Conservation (phyloP, 2,329 filamentous ascomycete genomes). For the Cordyceps fumosorosea region DNA sequence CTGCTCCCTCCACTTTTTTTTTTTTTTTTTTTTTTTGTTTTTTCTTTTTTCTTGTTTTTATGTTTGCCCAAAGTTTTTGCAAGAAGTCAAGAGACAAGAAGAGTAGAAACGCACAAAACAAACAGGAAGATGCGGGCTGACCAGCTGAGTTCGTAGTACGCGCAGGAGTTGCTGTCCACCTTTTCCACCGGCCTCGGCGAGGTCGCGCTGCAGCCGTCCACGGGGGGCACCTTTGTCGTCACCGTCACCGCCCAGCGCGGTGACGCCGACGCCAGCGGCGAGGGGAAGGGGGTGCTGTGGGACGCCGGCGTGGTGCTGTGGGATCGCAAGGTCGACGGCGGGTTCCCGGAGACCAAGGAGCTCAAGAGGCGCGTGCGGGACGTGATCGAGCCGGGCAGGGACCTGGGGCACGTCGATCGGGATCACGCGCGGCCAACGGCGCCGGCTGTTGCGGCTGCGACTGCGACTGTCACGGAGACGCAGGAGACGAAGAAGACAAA, state of each 20-base stretch:
- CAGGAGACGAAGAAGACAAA: background rate
- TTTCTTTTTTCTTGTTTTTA: background rate
- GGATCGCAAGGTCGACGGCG: constrained; percentile 81
- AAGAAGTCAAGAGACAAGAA: no score
- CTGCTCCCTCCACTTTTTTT: no score
- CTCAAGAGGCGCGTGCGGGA: constrained; percentile 80
- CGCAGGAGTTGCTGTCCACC: constrained; percentile 90
- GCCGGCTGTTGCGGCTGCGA: background rate
- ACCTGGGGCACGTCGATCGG: constrained; percentile 77
- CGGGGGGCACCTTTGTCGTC: constrained; percentile 77
- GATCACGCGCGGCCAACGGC: constrained; percentile 25
- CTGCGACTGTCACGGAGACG: background rate
- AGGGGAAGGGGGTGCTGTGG: background rate
- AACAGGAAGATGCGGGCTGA: background rate
- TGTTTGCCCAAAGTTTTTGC: background rate
- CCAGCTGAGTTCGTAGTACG: constrained; percentile 54
- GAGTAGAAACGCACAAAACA: background rate
- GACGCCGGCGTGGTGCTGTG: constrained; percentile 50
- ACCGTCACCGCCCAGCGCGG: constrained; percentile 39
- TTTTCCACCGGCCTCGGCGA: constrained; percentile 81
- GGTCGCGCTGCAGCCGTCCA: constrained; percentile 77
- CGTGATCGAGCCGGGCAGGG: constrained; percentile 67
- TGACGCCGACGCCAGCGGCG: constrained; percentile 26
- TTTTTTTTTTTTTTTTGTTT: background rate
- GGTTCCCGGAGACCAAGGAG: constrained; percentile 91